Percentiles rank a stretch among this genome's conserved stretches.
Conservation (phyloP, 805 yeast genomes). For the Teunomyces gatunensis region DNA sequence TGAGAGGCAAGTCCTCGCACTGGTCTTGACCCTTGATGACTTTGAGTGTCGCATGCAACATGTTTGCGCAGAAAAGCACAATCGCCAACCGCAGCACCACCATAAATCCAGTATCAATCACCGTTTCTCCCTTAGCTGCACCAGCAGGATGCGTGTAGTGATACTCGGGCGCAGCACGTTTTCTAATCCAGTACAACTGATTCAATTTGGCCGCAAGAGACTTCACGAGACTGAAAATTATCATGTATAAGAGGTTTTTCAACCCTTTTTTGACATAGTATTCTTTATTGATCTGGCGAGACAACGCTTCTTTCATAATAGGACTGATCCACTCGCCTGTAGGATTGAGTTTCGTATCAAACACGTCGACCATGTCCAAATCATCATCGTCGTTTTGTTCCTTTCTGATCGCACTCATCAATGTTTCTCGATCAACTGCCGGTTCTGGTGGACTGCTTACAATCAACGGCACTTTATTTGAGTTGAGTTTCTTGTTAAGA, state of each 20-base stretch:
- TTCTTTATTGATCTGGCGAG: conserved; percentile 44
- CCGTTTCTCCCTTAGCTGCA: neutral
- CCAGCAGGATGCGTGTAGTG: conserved; percentile 11
- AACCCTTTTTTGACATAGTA: conserved; percentile 31
- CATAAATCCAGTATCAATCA: conserved; percentile 9
- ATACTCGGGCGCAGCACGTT: conserved; percentile 12
- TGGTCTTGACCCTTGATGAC: conserved; percentile 45
- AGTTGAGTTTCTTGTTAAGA: neutral
- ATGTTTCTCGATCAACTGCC: neutral
- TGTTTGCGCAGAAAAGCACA: conserved; percentile 22
- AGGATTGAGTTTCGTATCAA: conserved; percentile 2
- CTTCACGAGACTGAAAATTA: conserved; percentile 26
- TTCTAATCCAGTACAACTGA: conserved; percentile 3
- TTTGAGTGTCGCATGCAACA: conserved; percentile 24
- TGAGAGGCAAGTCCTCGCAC: conserved; percentile 51
- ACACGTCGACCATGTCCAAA: conserved; percentile 3
- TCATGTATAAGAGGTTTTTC: conserved; percentile 22
- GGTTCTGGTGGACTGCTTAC: conserved; percentile 2
- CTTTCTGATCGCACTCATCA: neutral
- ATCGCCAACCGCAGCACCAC: conserved; percentile 16
- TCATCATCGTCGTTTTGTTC: conserved; percentile 8
- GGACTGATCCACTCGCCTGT: conserved; percentile 40
- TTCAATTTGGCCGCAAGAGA: neutral
- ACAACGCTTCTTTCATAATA: conserved; percentile 42
- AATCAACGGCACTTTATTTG: conserved; percentile 6